A percentile compares a stretch with the other conserved stretches of the same genome.
These are phyloP conservation scores for Pulveroboletus ravenelii DNA, from an alignment of 768 basidiomycete genomes.

Conservation along the genomic window DNA sequence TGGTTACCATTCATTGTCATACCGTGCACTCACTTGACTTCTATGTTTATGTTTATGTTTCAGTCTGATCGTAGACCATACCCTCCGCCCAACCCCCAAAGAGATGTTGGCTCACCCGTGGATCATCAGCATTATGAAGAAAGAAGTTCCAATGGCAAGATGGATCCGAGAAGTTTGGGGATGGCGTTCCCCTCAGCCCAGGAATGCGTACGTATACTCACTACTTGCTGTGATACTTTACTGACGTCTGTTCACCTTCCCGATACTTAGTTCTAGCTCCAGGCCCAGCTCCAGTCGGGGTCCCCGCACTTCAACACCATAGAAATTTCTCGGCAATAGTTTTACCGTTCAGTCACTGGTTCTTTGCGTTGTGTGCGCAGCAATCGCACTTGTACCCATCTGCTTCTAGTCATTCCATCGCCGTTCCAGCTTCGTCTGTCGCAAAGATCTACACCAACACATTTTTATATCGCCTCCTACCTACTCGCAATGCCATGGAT, in stretches of 20 bases:
- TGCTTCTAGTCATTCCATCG: conserved; percentile 10
- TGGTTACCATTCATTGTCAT: conserved; percentile 27
- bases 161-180: conserved; percentile 87
- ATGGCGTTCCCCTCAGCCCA: conserved; percentile 49
- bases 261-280: conserved; percentile 18
- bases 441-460: conserved; percentile 20
- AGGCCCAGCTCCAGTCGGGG: conserved; percentile 30
- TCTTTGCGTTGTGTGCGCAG: conserved; percentile 12
- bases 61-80: conserved; percentile 68
- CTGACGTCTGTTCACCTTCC: neutral
- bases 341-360: neutral
- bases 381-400: conserved; percentile 20
- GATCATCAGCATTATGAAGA: conserved; percentile 70
- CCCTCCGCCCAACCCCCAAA: conserved; percentile 70
- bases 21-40: conserved; percentile 1
- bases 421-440: conserved; percentile 13
- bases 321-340: conserved; percentile 12
- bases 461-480: conserved; percentile 8
- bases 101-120: conserved; percentile 83
- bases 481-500: conserved; percentile 12
- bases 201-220: conserved; percentile 17
- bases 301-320: conserved; percentile 21
- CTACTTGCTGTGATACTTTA: neutral
- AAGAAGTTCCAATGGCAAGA: conserved; percentile 82
- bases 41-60: no score